Percentiles rank a stretch among this genome's conserved stretches.
These are phyloP conservation scores for Starmera stellimalicola DNA, from an alignment of 1,139 yeast species.

Conservation along the genomic window DNA sequence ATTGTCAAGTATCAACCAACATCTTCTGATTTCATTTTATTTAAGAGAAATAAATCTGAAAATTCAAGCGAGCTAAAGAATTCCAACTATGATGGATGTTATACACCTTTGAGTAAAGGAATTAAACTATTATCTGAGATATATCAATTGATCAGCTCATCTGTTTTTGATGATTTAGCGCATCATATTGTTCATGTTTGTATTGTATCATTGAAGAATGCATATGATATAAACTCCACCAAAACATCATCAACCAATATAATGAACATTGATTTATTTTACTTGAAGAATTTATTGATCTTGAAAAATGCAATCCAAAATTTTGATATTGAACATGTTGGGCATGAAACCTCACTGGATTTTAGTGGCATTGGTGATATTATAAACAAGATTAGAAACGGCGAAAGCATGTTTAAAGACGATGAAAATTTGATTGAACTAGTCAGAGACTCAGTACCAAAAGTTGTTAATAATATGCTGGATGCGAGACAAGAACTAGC, in stretches of 20 bases:
- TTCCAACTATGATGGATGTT: slow-evolving; percentile 42
- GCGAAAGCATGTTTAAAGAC: slow-evolving; percentile 16
- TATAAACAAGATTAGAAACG: slow-evolving; percentile 34
- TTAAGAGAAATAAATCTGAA: slow-evolving; percentile 30
- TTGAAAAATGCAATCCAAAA: slow-evolving; percentile 63
- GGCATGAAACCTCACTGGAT: slow-evolving; percentile 68
- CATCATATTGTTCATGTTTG: slow-evolving; percentile 81
- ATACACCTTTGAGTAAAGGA: slow-evolving; percentile 69
- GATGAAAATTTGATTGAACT: slow-evolving; percentile 43
- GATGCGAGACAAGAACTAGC: slow-evolving; percentile 79
- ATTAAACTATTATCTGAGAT: slow-evolving; percentile 66
- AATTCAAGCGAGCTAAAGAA: too few species aligned
- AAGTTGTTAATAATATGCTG: slow-evolving; percentile 74
- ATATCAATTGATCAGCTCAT: slow-evolving; percentile 66
- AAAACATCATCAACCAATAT: slow-evolving; percentile 21
- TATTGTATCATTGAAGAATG: slow-evolving; percentile 46
- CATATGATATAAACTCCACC: slow-evolving; percentile 33
- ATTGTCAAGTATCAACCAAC: slow-evolving; percentile 60
- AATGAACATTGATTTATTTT: slow-evolving; percentile 45
- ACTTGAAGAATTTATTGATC: slow-evolving; percentile 62
- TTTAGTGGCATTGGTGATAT: slow-evolving; percentile 67
- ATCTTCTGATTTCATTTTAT: slow-evolving; percentile 54
- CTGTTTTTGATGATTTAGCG: slow-evolving; percentile 82
- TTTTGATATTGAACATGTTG: slow-evolving; percentile 72
- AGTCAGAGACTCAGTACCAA: slow-evolving; percentile 67